Evolutionary conservation across 768 basidiomycete species (phyloP).

Genomic region (Lactarius pseudohatsudake): DNA sequence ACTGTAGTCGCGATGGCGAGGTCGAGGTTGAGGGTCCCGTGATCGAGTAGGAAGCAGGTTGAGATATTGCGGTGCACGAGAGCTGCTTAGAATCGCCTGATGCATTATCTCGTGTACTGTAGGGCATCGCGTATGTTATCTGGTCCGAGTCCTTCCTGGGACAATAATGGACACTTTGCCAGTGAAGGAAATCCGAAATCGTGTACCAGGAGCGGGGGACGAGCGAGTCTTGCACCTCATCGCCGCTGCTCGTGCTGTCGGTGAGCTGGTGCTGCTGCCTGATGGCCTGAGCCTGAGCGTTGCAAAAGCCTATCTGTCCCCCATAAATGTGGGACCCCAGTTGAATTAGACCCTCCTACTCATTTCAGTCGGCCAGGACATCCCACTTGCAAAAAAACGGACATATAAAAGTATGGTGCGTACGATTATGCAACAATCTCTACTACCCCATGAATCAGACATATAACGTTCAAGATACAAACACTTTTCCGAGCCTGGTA

Average conservation of each 20-base stretch:
- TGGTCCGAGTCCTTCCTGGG: not conserved
- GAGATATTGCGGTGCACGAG: not conserved
- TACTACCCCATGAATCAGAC: constrained; percentile 5
- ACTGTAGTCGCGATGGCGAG: not conserved
- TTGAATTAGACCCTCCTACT: not conserved
- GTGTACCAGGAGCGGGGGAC: constrained; percentile 63
- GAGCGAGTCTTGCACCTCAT: constrained; percentile 34
- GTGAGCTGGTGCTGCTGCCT: not conserved
- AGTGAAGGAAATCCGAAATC: constrained; percentile 49
- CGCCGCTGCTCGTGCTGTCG: constrained; percentile 23
- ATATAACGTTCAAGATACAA: constrained; percentile 10
- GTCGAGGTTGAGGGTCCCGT: not conserved
- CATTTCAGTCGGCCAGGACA: not conserved
- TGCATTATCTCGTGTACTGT: not conserved
- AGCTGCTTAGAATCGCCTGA: not conserved
- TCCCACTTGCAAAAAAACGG: not conserved
- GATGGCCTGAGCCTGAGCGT: not conserved
- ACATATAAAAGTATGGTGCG: not conserved
- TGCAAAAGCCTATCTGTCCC: not conserved
- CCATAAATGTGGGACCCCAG: too few relatives aligned
- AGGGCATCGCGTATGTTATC: not conserved
- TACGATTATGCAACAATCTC: constrained; percentile 12
- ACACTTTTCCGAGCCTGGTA: constrained; percentile 1
- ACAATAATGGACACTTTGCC: not conserved
- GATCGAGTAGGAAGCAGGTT: not conserved